phyloP scores from a whole-genome alignment of 2,329 filamentous ascomycete species.

The Cytospora mali region DNA sequence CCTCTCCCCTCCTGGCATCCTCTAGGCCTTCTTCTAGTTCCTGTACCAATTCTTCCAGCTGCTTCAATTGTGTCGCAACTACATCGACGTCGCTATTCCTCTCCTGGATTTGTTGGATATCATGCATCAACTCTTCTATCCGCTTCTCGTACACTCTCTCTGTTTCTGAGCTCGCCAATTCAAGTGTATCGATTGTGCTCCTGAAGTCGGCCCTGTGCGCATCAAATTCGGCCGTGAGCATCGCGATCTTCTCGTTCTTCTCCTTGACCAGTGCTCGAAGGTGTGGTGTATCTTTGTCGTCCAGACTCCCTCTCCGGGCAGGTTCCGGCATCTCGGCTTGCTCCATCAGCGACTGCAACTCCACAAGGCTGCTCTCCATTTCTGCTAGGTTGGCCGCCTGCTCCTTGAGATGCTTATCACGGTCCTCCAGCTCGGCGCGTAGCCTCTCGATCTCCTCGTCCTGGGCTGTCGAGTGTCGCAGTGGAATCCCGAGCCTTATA shows the following conservation, averaged over 20 bases:
- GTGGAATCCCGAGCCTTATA: constrained; percentile 55
- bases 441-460: constrained; percentile 77
- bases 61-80: constrained; percentile 88
- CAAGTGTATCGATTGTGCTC: constrained; percentile 93
- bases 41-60: constrained; percentile 92
- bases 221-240: constrained; percentile 93
- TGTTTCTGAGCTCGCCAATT: constrained; percentile 93
- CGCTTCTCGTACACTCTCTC: constrained; percentile 94
- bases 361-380: constrained; percentile 86
- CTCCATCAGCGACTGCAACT: constrained; percentile 72
- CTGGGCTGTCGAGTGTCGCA: constrained; percentile 51
- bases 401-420: constrained; percentile 85
- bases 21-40: constrained; percentile 96
- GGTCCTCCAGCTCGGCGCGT: constrained; percentile 74
- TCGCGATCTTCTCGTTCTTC: constrained; percentile 94
- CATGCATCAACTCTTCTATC: constrained; percentile 81
- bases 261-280: constrained; percentile 83
- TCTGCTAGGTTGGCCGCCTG: constrained; percentile 81
- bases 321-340: constrained; percentile 47
- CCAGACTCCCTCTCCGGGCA: constrained; percentile 51
- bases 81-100: constrained; percentile 87
- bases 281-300: constrained; percentile 74
- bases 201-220: constrained; percentile 92
- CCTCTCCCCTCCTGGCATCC: constrained; percentile 90
- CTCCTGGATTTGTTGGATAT: constrained; percentile 80